A percentile compares a stretch with the other conserved stretches of the same genome.
Conservation (phyloP, 2,329 filamentous ascomycete genomes). For the Fusarium ramigenum region DNA sequence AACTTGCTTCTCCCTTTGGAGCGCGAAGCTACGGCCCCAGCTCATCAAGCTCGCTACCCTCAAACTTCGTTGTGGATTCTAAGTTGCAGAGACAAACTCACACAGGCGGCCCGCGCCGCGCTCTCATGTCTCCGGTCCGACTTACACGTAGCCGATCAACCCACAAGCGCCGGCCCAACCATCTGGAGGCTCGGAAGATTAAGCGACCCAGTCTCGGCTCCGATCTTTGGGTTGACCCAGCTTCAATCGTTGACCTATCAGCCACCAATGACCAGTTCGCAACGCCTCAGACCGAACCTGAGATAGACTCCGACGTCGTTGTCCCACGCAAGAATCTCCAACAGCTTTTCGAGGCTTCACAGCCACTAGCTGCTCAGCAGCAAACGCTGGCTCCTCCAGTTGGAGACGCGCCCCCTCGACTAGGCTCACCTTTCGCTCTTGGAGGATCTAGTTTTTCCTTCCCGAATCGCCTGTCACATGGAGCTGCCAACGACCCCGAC, state of each 20-base stretch:
- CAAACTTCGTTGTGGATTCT: slow-evolving; percentile 46
- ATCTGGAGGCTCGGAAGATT: slow-evolving; percentile 58
- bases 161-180: slow-evolving; percentile 64
- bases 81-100: slow-evolving; percentile 55
- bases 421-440: slow-evolving; percentile 68
- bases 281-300: slow-evolving; percentile 42
- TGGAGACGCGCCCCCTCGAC: slow-evolving; percentile 54
- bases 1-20: slow-evolving; percentile 65
- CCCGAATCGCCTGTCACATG: slow-evolving; percentile 64
- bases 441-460: slow-evolving; percentile 65
- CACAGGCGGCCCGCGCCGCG: slow-evolving; percentile 60
- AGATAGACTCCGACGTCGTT: slow-evolving; percentile 46
- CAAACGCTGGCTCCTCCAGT: slow-evolving; percentile 44
- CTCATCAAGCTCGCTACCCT: slow-evolving; percentile 61
- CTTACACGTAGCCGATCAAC: slow-evolving; percentile 61
- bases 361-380: slow-evolving; percentile 26
- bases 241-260: slow-evolving; percentile 38
- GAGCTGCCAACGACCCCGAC: slow-evolving; percentile 55
- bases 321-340: slow-evolving; percentile 55
- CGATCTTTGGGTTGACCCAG: slow-evolving; percentile 63
- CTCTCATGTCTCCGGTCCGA: slow-evolving; percentile 63
- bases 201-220: slow-evolving; percentile 65
- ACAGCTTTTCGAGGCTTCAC: slow-evolving; percentile 51
- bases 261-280: slow-evolving; percentile 46
- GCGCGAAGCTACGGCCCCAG: slow-evolving; percentile 70